Evolutionary conservation across 176 grass and related monocot genomes (phyloP).

Genomic region (Oryza longistaminata): DNA sequence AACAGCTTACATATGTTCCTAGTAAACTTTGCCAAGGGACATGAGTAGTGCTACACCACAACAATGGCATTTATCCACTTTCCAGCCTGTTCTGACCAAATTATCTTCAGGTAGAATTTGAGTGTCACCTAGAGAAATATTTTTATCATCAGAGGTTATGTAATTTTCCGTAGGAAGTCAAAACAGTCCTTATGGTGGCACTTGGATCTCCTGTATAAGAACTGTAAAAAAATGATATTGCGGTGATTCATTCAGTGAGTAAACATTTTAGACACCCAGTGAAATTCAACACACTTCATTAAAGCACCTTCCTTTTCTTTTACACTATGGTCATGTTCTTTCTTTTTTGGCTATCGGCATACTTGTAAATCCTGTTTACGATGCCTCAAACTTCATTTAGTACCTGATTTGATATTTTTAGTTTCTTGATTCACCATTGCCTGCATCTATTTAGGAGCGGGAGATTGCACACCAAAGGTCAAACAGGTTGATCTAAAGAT

Average conservation of each 20-base stretch:
- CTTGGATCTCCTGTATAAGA: too few species aligned
- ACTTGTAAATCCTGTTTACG: neutral
- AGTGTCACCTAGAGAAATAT: too few species aligned
- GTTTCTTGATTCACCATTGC: neutral
- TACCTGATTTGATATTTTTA: neutral
- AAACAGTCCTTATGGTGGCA: too few species aligned
- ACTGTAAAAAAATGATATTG: neutral
- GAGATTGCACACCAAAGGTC: neutral
- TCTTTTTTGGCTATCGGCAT: neutral
- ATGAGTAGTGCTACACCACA: too few species aligned
- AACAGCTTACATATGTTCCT: too few species aligned
- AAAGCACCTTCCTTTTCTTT: neutral
- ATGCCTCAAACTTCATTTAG: neutral
- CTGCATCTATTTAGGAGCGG: neutral
- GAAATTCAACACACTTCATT: neutral
- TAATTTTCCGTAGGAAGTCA: too few species aligned
- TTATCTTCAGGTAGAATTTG: too few species aligned
- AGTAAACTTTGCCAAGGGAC: too few species aligned
- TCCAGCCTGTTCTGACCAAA: too few species aligned
- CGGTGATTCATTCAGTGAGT: neutral
- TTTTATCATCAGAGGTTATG: too few species aligned
- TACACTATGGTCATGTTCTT: neutral
- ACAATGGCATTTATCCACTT: too few species aligned
- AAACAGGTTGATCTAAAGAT: conserved; percentile 8
- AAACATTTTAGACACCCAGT: neutral